Base-by-base conservation (phyloP, 169 alveolate species). In the Plasmodium chabaudi region DNA sequence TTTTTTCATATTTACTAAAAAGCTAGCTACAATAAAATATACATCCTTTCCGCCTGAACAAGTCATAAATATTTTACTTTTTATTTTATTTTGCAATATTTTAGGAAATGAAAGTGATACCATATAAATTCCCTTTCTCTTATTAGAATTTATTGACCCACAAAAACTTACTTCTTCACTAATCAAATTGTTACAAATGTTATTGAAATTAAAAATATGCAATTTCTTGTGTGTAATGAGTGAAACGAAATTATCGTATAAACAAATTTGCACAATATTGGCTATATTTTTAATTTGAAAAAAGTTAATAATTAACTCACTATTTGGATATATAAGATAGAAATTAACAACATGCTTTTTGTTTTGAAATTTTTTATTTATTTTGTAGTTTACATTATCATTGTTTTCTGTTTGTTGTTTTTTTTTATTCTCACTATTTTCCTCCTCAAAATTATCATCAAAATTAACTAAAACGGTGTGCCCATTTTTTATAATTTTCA, bases 31-130 rank as follows among this genome's bases (percentile, higher is more conserved):
- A 4, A 70, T 15, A 70, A 86, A 86, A 69, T 86, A 39, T 46
- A 53, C 21, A 53, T 42, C 27, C 61, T 86, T 86, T 86, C 69
- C 70, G n/a, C 61, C 74, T 70, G 91, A 44, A 69, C 91, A 59
- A 15, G 67, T 86, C 87, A 86, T 57, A 86, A 59, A 60, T 23
- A 70, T 9, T 86, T 86, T 57, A 13, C 42, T 70, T 6, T 56
- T 86, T 69, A 69, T 68, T 15, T 57, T 60, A 34, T 34, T 53
- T n/a, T 7, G 6, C 42, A 86, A 70, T 68, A 86, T 57, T 59
- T 86, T 57, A 7, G 91, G 91, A 21, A 86, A 70, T 21, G 68
- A 44, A 1, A 86, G 25, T 3, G 91, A 65, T 34, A 65, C 25
- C 12, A 65, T 13, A 46, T 79, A 12, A 25, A 79, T 23, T 67